phyloP scores from a whole-genome alignment of 2,329 filamentous ascomycete genomes.

The Ophiostoma triangulosporum region DNA sequence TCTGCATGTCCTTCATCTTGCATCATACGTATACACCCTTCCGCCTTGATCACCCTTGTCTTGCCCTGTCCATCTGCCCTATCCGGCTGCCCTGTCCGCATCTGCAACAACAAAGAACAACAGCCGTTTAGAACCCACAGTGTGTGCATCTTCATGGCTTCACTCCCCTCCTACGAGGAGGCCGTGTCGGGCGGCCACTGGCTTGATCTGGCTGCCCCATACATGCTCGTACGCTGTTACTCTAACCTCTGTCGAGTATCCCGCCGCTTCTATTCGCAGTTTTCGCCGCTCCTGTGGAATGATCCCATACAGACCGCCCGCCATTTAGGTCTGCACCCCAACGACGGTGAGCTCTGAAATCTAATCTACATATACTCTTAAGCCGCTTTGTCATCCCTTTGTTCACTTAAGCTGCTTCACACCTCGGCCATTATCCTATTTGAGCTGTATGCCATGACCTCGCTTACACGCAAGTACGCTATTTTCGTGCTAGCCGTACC shows the following conservation, averaged over 20 bases:
- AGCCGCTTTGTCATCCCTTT: not conserved
- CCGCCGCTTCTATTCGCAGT: slow-evolving; percentile 31
- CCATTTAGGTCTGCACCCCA: slow-evolving; percentile 27
- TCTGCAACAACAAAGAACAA: not conserved
- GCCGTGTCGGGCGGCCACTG: slow-evolving; percentile 34
- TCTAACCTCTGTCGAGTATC: slow-evolving; percentile 35
- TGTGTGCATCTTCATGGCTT: not conserved
- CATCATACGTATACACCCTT: too few relatives aligned
- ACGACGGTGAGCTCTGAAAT: slow-evolving; percentile 16
- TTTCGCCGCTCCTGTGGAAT: slow-evolving; percentile 39
- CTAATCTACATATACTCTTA: not conserved
- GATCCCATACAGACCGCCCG: slow-evolving; percentile 31
- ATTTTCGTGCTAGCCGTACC: not conserved
- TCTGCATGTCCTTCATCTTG: too few relatives aligned
- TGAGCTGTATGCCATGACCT: not conserved
- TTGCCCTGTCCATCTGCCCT: not conserved
- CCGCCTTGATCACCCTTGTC: too few relatives aligned
- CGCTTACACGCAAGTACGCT: not conserved
- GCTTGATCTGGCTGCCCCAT: slow-evolving; percentile 33
- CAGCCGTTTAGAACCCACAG: slow-evolving; percentile 18
- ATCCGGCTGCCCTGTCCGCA: not conserved
- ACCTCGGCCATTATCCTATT: not conserved
- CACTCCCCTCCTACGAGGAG: slow-evolving; percentile 30
- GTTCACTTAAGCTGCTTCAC: not conserved
- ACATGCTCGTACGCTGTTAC: slow-evolving; percentile 29